Conservation (phyloP, 2,329 filamentous ascomycete genomes). For the Fusarium begoniae region DNA sequence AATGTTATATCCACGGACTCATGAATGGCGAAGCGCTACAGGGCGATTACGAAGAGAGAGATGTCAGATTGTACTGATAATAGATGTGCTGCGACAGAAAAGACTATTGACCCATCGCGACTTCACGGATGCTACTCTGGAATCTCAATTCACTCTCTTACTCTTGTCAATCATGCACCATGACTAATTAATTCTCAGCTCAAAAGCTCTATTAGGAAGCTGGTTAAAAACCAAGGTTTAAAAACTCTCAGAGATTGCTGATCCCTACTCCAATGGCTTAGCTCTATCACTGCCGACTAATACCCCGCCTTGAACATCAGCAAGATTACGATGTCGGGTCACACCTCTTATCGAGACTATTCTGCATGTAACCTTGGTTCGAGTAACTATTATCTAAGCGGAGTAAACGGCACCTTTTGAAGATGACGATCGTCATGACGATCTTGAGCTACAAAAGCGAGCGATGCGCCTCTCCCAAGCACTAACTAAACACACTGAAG, state of each 20-base stretch:
- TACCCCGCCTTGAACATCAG: conserved; percentile 10
- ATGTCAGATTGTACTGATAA: neutral
- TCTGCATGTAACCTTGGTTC: neutral
- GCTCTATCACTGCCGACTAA: neutral
- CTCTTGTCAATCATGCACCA: neutral
- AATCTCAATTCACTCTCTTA: neutral
- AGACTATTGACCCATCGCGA: neutral
- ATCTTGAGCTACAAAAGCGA: neutral
- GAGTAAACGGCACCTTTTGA: neutral
- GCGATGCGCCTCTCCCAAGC: neutral
- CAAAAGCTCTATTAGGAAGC: conserved; percentile 18
- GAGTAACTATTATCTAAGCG: neutral
- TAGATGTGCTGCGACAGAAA: neutral
- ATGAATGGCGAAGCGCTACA: neutral
- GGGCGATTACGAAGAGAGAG: neutral
- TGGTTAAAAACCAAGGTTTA: conserved; percentile 1
- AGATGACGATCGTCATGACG: neutral
- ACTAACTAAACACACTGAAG: no score
- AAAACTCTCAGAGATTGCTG: neutral
- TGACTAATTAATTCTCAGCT: neutral
- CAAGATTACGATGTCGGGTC: neutral
- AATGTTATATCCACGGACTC: neutral
- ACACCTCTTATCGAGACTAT: neutral
- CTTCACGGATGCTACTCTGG: neutral
- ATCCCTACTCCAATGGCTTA: conserved; percentile 21